Evolutionary conservation across 2,329 filamentous ascomycete species (phyloP), one percentile per base, ranked within the genome.

Genomic region (Cordyceps javanica): DNA sequence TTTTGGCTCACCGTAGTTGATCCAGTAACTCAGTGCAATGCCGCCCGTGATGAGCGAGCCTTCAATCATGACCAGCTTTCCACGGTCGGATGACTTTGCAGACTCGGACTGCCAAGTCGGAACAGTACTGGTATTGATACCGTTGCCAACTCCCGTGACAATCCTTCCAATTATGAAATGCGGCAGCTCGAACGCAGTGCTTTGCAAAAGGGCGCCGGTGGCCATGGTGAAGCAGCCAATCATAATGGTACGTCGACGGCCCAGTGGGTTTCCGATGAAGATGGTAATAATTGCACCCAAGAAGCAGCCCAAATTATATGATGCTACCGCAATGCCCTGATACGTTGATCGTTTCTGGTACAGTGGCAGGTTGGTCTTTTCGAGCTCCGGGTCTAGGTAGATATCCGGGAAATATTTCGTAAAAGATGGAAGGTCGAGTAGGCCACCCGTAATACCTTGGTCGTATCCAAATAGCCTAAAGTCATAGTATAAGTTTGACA

Each of bases 391-490:
- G 10, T 52, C 80, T 3, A 76, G 68, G 6, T 74, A 70, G 61
- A 19, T 69, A 3, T 80, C 81, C 46, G 79, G 65, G 69, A 83
- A 83, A 66, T 75, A 81, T 2, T 62, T 54, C 13, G 80, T 72
- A 62, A 83, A 82, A 63, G 81, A 70, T 10, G 71, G 68, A 2
- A 90, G 77, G 2, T 85, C 87, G 56, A 90, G 75, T 57, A 90
- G 80, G 58, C 82, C 82, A 44, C 83, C 85, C 75, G 86, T 88
- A 2, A 88, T 83, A 64, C 85, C 82, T 69, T 86, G 83, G 70
- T 88, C 85, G 39, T 58, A 58, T 28, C 55, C 55, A 28, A 58
- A 58, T 19, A 58, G 55, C 36, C 55, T 60, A 26, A 21, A 3
- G 23, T 41, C 7, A 11, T n/a, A 5, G 11, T 6, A 16, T 26